Percentiles rank a stretch among this genome's conserved stretches.
Conservation (phyloP, 2,329 filamentous ascomycete species). For the Bipolaris sorokiniana region DNA sequence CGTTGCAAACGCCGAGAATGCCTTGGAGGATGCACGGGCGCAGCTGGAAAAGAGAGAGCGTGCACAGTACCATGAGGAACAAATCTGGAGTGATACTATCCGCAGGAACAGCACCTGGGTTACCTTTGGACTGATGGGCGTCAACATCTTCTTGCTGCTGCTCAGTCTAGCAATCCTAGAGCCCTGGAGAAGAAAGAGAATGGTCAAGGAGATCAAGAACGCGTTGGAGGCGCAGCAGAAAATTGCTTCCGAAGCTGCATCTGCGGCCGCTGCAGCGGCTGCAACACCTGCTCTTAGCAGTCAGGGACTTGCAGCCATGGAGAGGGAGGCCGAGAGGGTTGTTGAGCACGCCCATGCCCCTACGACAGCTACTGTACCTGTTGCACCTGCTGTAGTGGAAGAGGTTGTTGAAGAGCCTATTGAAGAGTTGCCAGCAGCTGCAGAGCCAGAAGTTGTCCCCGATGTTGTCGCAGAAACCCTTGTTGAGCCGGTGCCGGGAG, state of each 20-base stretch:
- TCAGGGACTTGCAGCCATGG: conserved; percentile 17
- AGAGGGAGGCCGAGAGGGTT: conserved; percentile 29
- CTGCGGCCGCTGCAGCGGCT: conserved; percentile 5
- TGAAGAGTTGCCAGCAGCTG: conserved; percentile 16
- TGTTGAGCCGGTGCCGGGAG: conserved; percentile 13
- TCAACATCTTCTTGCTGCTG: conserved; percentile 89
- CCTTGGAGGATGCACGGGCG: conserved; percentile 77
- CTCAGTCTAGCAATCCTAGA: conserved; percentile 88
- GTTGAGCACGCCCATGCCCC: conserved; percentile 15
- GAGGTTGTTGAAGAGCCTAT: neutral
- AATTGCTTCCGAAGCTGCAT: conserved; percentile 21
- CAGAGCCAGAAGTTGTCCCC: conserved; percentile 7
- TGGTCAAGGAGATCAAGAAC: conserved; percentile 74
- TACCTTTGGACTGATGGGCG: conserved; percentile 96
- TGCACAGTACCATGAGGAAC: conserved; percentile 95
- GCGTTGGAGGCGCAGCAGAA: conserved; percentile 44
- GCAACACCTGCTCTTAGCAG: conserved; percentile 6
- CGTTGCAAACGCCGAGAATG: conserved; percentile 76
- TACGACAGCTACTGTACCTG: conserved; percentile 6
- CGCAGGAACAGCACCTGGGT: conserved; percentile 96
- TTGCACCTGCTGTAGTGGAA: neutral
- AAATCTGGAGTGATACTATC: conserved; percentile 99
- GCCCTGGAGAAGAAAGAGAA: conserved; percentile 82
- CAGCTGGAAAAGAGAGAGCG: conserved; percentile 83
- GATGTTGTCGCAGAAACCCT: conserved; percentile 3